Conservation (phyloP, 441 rosid species). For the Adansonia rubrostipa region DNA sequence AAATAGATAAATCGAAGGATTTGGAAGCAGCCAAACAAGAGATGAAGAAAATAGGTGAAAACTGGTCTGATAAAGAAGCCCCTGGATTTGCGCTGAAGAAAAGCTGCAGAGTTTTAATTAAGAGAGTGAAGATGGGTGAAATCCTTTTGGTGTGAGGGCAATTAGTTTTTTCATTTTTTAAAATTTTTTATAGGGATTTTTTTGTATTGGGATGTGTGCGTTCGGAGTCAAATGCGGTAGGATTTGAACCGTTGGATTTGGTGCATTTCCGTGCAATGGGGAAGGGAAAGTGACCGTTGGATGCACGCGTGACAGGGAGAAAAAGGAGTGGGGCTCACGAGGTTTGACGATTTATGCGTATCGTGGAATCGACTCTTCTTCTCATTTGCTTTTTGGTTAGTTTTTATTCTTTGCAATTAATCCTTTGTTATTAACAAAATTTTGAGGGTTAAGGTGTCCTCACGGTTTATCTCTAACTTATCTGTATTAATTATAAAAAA, state of each 20-base stretch:
- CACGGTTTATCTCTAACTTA: too few species aligned
- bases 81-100: slow-evolving; percentile 39
- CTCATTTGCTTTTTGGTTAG: not conserved
- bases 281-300: slow-evolving; percentile 57
- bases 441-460: too few species aligned
- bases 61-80: slow-evolving; percentile 9
- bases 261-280: slow-evolving; percentile 51
- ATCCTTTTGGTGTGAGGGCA: not conserved
- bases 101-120: slow-evolving; percentile 24
- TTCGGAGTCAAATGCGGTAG: slow-evolving; percentile 52
- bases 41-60: not conserved
- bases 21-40: not conserved
- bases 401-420: not conserved
- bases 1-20: not conserved
- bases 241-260: slow-evolving; percentile 54
- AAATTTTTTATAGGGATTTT: not conserved
- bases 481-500: too few species aligned
- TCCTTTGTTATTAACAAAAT: not conserved
- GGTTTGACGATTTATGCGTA: slow-evolving; percentile 40
- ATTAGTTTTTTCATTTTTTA: not conserved
- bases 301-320: slow-evolving; percentile 70
- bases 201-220: slow-evolving; percentile 45
- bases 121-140: slow-evolving; percentile 10
- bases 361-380: slow-evolving; percentile 30
- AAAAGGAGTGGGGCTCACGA: slow-evolving; percentile 48